Evolutionary conservation across 2,329 filamentous ascomycete species (phyloP).

Genomic region (Nemania diffusa): DNA sequence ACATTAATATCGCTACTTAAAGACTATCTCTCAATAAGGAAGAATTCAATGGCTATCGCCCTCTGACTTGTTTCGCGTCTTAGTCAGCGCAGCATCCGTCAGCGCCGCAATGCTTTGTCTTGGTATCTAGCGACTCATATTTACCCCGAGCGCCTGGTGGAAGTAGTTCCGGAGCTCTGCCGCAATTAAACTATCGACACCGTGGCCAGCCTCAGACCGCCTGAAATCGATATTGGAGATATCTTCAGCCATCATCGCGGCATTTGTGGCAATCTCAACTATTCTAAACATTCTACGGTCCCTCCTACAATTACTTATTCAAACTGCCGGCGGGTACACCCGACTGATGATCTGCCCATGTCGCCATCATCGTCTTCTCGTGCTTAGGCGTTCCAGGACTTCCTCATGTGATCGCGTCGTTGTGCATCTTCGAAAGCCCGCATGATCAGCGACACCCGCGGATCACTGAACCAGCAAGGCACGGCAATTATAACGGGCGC

Average conservation of each 20-base stretch:
- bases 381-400: background rate
- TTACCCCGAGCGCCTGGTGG: background rate
- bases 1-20: no score
- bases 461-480: slow-evolving; percentile 17
- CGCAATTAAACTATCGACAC: slow-evolving; percentile 20
- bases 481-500: background rate
- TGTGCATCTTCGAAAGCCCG: slow-evolving; percentile 20
- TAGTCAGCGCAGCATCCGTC: background rate
- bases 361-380: background rate
- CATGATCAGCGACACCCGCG: slow-evolving; percentile 25
- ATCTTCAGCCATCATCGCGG: slow-evolving; percentile 6
- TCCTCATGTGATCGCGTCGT: background rate
- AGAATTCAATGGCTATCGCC: background rate
- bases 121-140: slow-evolving; percentile 9
- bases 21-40: no score
- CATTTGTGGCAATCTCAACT: background rate
- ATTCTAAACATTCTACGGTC: background rate
- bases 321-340: background rate
- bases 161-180: slow-evolving; percentile 25
- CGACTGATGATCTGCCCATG: background rate
- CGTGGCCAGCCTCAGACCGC: slow-evolving; percentile 24
- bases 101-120: slow-evolving; percentile 1
- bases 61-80: background rate
- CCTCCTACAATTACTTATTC: background rate
- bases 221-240: slow-evolving; percentile 26